Conservation (phyloP, 805 yeast genomes). For the Metschnikowia peoriensis region DNA sequence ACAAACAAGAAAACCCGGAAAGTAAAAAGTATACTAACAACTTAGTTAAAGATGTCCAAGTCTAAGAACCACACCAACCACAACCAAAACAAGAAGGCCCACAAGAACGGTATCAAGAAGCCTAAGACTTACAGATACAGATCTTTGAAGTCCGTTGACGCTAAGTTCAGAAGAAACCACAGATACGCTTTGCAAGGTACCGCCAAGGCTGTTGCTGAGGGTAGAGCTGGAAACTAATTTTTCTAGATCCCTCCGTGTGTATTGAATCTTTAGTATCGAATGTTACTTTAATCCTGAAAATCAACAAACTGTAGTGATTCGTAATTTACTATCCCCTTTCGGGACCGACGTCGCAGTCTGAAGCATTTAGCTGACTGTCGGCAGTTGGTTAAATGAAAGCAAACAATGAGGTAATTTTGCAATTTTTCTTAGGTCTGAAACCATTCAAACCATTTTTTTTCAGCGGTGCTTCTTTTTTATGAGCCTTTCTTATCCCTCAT, state of each 20-base stretch:
- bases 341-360: too few species aligned
- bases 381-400: too few species aligned
- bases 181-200: constrained; percentile 98
- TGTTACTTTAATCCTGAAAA: constrained; percentile 12
- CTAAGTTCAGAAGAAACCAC: constrained; percentile 99
- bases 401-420: too few species aligned
- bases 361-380: too few species aligned
- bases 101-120: constrained; percentile 99
- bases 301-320: background rate
- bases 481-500: too few species aligned
- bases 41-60: constrained; percentile 75
- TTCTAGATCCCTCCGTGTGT: constrained; percentile 3
- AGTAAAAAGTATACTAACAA: constrained; percentile 25
- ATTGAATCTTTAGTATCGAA: constrained; percentile 16
- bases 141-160: constrained; percentile 97
- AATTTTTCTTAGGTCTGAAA: too few species aligned
- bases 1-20: too few species aligned
- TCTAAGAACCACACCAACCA: constrained; percentile 99
- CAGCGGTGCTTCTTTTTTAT: too few species aligned
- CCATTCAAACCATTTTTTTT: too few species aligned
- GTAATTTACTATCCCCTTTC: background rate
- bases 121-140: constrained; percentile 98
- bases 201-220: constrained; percentile 79
- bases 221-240: constrained; percentile 17
- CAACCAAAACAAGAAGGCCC: constrained; percentile 99